These are phyloP conservation scores for Monosporozyma aerobia DNA, from an alignment of 805 yeast species.

Conservation along the genomic window DNA sequence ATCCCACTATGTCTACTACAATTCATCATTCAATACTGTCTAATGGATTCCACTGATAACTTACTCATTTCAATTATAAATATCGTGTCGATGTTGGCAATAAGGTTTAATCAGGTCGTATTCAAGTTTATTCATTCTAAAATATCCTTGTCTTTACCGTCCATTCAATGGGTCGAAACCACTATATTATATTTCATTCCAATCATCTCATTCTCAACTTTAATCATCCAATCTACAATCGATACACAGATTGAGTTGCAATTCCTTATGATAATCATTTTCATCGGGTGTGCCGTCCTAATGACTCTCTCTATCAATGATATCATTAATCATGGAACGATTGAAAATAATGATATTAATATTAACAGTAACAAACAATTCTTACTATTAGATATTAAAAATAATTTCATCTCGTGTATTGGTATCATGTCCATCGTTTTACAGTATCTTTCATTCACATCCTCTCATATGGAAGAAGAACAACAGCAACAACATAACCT, in stretches of 20 bases:
- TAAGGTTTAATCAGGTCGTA: neutral
- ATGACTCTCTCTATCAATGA: conserved; percentile 23
- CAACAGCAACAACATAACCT: conserved; percentile 1
- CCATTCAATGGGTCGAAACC: conserved; percentile 1
- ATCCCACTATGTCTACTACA: neutral
- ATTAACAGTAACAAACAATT: neutral
- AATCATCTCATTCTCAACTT: neutral
- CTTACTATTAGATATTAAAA: conserved; percentile 9
- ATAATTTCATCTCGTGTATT: conserved; percentile 14
- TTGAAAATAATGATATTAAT: neutral
- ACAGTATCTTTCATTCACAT: conserved; percentile 30
- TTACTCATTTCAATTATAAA: neutral
- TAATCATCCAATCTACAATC: neutral
- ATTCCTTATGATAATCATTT: conserved; percentile 25
- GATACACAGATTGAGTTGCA: conserved; percentile 10
- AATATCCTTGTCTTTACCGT: neutral
- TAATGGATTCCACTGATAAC: neutral
- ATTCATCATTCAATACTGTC: neutral
- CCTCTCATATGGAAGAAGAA: neutral
- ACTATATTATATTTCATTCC: neutral
- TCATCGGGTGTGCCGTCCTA: conserved; percentile 22
- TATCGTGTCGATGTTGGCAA: neutral
- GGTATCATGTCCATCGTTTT: conserved; percentile 30
- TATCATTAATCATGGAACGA: conserved; percentile 3
- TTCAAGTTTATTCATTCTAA: neutral